phyloP scores from a whole-genome alignment of 2,329 filamentous ascomycete species.

The Botrytis aclada region DNA sequence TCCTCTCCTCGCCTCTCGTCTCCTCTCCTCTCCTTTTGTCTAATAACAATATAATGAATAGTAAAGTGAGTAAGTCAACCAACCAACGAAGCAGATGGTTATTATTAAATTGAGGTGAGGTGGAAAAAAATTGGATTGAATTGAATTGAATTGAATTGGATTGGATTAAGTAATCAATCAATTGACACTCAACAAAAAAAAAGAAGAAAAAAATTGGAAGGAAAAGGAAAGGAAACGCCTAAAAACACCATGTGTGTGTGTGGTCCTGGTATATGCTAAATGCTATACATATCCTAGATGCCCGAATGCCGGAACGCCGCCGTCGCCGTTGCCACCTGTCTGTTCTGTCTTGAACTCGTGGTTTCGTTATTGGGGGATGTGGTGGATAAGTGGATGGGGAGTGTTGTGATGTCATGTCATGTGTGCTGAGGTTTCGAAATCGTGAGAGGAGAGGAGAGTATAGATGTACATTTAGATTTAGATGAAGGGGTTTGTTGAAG shows the following conservation, averaged over 20 bases:
- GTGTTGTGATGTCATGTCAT: no score
- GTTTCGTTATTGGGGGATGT: conserved; percentile 4
- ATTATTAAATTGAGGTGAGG: no score
- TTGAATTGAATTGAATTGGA: neutral
- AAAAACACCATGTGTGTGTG: neutral
- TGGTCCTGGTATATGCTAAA: neutral
- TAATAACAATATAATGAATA: no score
- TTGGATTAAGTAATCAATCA: neutral
- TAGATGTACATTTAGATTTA: neutral
- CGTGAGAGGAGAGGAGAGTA: neutral
- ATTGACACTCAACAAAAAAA: neutral
- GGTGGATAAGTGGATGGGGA: no score
- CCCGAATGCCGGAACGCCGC: neutral
- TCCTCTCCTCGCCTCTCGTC: no score
- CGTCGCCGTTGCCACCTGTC: neutral
- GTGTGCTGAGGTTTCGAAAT: neutral
- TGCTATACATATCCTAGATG: neutral
- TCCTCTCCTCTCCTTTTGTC: no score
- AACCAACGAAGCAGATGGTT: no score
- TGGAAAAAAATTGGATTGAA: neutral
- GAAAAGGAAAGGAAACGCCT: neutral
- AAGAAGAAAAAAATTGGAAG: neutral
- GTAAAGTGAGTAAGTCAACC: no score
- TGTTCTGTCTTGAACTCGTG: conserved; percentile 10
- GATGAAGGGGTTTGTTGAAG: neutral